Base-by-base conservation (phyloP, 2,329 filamentous ascomycete genomes). In the Nannizziopsis barbatae region DNA sequence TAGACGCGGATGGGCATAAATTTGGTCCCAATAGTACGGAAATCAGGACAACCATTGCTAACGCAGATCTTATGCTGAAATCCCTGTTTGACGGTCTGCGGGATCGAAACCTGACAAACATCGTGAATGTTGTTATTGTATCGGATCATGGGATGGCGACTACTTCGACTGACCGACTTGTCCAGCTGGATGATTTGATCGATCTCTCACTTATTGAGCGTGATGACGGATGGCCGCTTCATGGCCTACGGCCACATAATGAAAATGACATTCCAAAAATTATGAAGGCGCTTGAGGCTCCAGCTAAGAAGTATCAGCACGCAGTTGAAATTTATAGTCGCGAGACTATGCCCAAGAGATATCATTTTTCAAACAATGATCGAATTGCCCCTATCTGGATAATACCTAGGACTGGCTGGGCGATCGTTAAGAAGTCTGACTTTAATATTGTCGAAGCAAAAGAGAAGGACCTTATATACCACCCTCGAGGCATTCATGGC, bases 121-220 rank as follows among this genome's bases (percentile, higher is more conserved):
- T 98, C 52, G 86, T 96, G 61, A 98, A 98, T 56, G 76, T 98
- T 6, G 81, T 98, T 31, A 76, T 98, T n/a, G 90, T 98, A 2
- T 95, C 88, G 0, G 92, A 98, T 62, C 92, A 98, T 62, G 92
- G 92, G 44, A 98, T 98, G 92, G 92, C 92, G 1, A 94, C 88
- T 0, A 96, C 92, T 0, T 85, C 89, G 51, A 79, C 77, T 0
- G 74, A 80, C 14, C 78, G 92, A 9, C 71, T 96, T 40, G 76
- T 96, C 20, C 92, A 96, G 65, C 73, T 96, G 2, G 92, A 98
- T 54, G 87, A 95, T 60, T 68, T 96, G 3, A 74, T 96, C 41
- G 86, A 95, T 62, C 74, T 84, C 5, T 71, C 69, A 42, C 76
- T 87, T 57, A 81, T 96, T 39, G 83, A 84, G 50, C 87, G 92